Evolutionary conservation across 2,329 filamentous ascomycete species (phyloP).

Genomic region (Penicillium hesseltinei): DNA sequence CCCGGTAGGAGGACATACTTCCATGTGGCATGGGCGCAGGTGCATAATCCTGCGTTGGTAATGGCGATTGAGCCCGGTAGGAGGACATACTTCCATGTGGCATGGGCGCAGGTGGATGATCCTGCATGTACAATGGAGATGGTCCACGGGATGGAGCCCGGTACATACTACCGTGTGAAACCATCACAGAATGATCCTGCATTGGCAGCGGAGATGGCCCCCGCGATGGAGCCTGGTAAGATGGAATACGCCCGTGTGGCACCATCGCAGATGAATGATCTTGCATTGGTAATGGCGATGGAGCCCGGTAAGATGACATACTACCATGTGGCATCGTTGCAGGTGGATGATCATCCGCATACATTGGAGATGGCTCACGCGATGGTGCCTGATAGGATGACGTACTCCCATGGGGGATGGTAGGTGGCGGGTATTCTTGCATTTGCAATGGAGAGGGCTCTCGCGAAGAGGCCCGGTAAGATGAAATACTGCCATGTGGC

Average conservation of each 20-base stretch:
- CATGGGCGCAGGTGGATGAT: not conserved
- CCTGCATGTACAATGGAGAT: constrained; percentile 38
- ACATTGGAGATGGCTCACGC: constrained; percentile 28
- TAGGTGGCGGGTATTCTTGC: constrained; percentile 25
- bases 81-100: constrained; percentile 3
- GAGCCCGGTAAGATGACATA: constrained; percentile 2
- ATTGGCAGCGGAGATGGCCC: constrained; percentile 1
- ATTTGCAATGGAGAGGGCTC: constrained; percentile 35
- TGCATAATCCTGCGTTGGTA: not conserved
- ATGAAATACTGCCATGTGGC: constrained; percentile 5
- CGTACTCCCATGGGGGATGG: constrained; percentile 3
- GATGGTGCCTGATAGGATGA: constrained; percentile 11
- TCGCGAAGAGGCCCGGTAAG: constrained; percentile 17
- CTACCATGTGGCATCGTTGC: not conserved
- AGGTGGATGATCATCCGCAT: constrained; percentile 33
- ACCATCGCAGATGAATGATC: constrained; percentile 8
- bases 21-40: not conserved
- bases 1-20: constrained; percentile 4
- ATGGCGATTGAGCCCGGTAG: constrained; percentile 3
- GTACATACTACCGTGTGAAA: constrained; percentile 7
- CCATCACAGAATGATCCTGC: constrained; percentile 2
- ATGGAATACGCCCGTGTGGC: constrained; percentile 6
- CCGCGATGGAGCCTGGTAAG: constrained; percentile 8
- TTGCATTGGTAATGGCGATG: not conserved
- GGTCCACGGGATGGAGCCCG: constrained; percentile 21